Evolutionary conservation across 2,329 filamentous ascomycete species (phyloP).

Genomic region (Cladosporium austrohemisphaericum): DNA sequence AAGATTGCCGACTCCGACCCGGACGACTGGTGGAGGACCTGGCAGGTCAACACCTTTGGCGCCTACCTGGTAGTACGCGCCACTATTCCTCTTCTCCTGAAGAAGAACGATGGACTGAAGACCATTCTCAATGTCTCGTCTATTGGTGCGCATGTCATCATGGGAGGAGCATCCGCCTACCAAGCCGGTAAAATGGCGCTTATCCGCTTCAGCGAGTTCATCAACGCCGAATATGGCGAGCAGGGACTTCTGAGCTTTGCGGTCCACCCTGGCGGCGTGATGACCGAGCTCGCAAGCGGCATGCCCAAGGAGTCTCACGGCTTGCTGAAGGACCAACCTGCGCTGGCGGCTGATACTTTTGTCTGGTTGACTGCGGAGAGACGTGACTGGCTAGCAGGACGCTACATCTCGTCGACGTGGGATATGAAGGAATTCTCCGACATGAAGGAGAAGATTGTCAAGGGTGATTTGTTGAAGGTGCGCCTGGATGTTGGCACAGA

Average conservation of each 20-base stretch:
- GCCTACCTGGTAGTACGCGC: constrained; percentile 32
- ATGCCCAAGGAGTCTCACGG: constrained; percentile 34
- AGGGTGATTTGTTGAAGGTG: constrained; percentile 36
- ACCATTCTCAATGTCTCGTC: constrained; percentile 44
- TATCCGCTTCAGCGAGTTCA: constrained; percentile 45
- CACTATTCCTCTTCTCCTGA: constrained; percentile 46
- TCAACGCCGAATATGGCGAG: constrained; percentile 42
- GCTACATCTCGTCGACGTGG: constrained; percentile 38
- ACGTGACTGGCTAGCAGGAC: constrained; percentile 38
- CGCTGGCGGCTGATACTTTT: constrained; percentile 32
- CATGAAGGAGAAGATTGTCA: constrained; percentile 34
- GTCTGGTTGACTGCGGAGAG: constrained; percentile 34
- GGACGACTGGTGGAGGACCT: constrained; percentile 47
- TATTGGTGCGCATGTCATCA: constrained; percentile 35
- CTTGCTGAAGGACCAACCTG: constrained; percentile 28
- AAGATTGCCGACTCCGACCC: constrained; percentile 27
- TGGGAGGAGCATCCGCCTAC: constrained; percentile 39
- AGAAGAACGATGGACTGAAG: constrained; percentile 30
- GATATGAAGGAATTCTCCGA: constrained; percentile 37
- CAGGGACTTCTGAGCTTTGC: constrained; percentile 42
- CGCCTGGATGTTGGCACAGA: constrained; percentile 23
- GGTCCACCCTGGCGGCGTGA: constrained; percentile 47
- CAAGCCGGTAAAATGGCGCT: constrained; percentile 46
- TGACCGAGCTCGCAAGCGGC: constrained; percentile 41
- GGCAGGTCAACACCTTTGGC: constrained; percentile 51